These are phyloP conservation scores for Somion occarium DNA, from an alignment of 1,284 basidiomycete genomes.

Conservation along the genomic window DNA sequence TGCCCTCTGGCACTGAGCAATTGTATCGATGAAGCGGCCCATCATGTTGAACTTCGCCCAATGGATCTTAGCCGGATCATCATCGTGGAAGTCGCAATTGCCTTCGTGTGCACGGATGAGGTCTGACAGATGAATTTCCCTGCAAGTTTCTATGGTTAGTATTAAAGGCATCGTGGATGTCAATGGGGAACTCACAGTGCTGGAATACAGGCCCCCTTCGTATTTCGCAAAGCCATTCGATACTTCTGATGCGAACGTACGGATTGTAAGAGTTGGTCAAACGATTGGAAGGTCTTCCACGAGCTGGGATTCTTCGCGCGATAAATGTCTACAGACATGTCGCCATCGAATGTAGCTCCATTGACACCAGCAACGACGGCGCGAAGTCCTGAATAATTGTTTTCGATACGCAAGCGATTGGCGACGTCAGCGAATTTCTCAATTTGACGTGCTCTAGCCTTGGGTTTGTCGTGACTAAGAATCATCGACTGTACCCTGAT, in stretches of 20 bases:
- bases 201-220: constrained; percentile 77
- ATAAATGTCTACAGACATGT: constrained; percentile 66
- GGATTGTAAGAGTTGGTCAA: constrained; percentile 71
- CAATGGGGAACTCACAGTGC: constrained; percentile 52
- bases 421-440: constrained; percentile 78
- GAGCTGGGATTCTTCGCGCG: constrained; percentile 55
- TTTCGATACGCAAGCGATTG: constrained; percentile 57
- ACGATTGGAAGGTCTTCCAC: constrained; percentile 68
- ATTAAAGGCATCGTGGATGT: constrained; percentile 5
- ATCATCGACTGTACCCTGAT: constrained; percentile 74
- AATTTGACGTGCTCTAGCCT: constrained; percentile 62
- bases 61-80: constrained; percentile 64
- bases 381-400: constrained; percentile 78
- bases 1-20: constrained; percentile 67
- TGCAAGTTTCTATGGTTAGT: constrained; percentile 23
- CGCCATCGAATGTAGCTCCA: constrained; percentile 63
- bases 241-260: constrained; percentile 74
- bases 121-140: constrained; percentile 82
- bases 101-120: constrained; percentile 74
- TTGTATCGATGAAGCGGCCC: constrained; percentile 68
- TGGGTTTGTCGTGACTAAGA: constrained; percentile 69
- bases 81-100: constrained; percentile 59
- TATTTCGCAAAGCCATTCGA: constrained; percentile 72
- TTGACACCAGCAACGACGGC: constrained; percentile 84
- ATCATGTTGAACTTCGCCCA: constrained; percentile 88